Evolutionary conservation across 2,329 filamentous ascomycete genomes (phyloP), one percentile per base, ranked within the genome.

Genomic region (Fusarium compactum): DNA sequence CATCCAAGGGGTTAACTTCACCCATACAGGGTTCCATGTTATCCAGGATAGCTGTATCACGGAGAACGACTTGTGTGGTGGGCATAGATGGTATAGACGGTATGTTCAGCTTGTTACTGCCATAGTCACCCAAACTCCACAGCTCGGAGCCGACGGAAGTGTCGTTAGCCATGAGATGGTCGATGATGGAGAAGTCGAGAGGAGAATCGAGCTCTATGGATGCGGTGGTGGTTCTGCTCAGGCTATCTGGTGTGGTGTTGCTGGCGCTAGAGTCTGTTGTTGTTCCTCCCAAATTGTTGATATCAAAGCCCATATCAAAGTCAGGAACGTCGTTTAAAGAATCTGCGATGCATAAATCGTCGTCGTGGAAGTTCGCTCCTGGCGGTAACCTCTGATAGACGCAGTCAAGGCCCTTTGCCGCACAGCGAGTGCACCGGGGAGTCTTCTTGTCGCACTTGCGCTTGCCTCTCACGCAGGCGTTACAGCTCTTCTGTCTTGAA

Each of bases 401-500:
- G 71, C 83, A 85, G 44, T 78, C 76, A 56, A 81, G 78, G 20
- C 79, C 78, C 75, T 82, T 83, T 71, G 78, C 79, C 6, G 76
- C 76, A 71, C 82, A 85, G 54, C 82, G 81, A 24, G 79, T 79
- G 72, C 82, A 85, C 47, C 76, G 75, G 18, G 83, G 83, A 11
- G 76, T 77, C 47, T 74, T 78, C 78, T 85, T 84, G 73, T 85
- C 83, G 74, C 83, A 85, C 63, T 82, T 80, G 52, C 83, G 79
- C 74, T 85, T 85, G 74, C 82, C 80, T 56, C 79, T 79, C 51
- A 85, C 83, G 70, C 83, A 85, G 56, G 82, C 80, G 67, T 85
- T 83, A 78, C 83, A 85, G 77, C 82, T 85, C 79, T 83, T 85
- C 71, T 85, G 83, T 63, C 82, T 78, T 86, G 80, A 89, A 45